Percentiles rank a stretch among this genome's conserved stretches.
Evolutionary conservation across 768 basidiomycete genomes (phyloP).

Genomic region (Pleurotus djamor): DNA sequence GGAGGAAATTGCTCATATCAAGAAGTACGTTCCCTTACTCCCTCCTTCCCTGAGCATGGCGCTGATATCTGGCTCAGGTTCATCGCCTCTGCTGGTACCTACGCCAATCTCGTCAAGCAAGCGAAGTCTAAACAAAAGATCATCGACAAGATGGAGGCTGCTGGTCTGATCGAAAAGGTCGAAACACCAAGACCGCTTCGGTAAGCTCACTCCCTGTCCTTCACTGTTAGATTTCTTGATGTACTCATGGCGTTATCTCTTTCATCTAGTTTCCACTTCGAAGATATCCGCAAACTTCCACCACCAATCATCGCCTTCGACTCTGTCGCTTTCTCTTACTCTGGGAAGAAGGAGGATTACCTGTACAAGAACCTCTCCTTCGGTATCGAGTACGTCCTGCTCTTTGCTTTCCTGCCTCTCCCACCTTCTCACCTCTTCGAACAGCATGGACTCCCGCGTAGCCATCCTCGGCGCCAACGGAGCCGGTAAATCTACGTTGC

Average conservation of each 20-base stretch:
- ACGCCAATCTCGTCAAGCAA: slow-evolving; percentile 97
- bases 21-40: slow-evolving; percentile 60
- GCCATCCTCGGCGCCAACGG: slow-evolving; percentile 98
- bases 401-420: slow-evolving; percentile 24
- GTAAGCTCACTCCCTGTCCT: slow-evolving; percentile 15
- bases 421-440: slow-evolving; percentile 61
- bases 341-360: slow-evolving; percentile 83
- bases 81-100: slow-evolving; percentile 99
- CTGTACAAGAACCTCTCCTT: slow-evolving; percentile 90
- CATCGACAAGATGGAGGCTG: slow-evolving; percentile 99
- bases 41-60: not conserved
- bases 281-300: slow-evolving; percentile 89
- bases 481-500: slow-evolving; percentile 89
- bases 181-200: slow-evolving; percentile 70
- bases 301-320: slow-evolving; percentile 98
- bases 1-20: slow-evolving; percentile 97
- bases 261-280: slow-evolving; percentile 80
- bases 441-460: slow-evolving; percentile 90
- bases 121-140: slow-evolving; percentile 99
- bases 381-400: slow-evolving; percentile 84
- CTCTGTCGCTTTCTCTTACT: slow-evolving; percentile 94
- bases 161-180: slow-evolving; percentile 92
- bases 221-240: not conserved
- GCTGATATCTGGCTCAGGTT: slow-evolving; percentile 48
- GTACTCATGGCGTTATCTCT: no score